These are phyloP conservation scores for Trichoderma asperelloides DNA, from an alignment of 495 filamentous ascomycete genomes.

Conservation along the genomic window DNA sequence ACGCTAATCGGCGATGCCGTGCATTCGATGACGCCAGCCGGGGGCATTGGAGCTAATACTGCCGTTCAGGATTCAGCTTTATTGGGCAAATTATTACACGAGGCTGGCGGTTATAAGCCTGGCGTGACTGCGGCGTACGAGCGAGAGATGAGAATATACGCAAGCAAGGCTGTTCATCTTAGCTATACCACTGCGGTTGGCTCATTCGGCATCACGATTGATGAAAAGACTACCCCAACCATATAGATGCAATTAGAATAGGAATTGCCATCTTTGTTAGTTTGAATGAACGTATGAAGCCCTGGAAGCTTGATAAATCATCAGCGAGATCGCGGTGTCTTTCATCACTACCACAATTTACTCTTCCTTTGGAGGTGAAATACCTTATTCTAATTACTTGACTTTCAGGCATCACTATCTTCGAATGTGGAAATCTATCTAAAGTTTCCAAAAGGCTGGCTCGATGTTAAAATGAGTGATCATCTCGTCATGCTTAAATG, in stretches of 20 bases:
- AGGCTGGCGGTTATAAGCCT: constrained; percentile 31
- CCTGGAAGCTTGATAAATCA: no score
- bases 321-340: no score
- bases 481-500: no score
- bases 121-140: constrained; percentile 43
- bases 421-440: no score
- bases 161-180: constrained; percentile 35
- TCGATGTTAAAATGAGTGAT: no score
- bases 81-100: constrained; percentile 34
- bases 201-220: constrained; percentile 32
- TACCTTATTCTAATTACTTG: no score
- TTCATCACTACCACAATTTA: no score
- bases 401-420: no score
- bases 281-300: background rate
- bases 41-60: constrained; percentile 51
- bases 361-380: no score
- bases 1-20: constrained; percentile 53
- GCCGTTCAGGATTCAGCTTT: constrained; percentile 44
- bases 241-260: constrained; percentile 6
- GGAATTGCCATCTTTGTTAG: no score
- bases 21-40: constrained; percentile 55
- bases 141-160: constrained; percentile 48
- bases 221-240: constrained; percentile 25
- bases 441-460: no score
- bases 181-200: constrained; percentile 34